Base-by-base conservation (phyloP, 371 early-diverging fungal genomes). In the Agmasoma carcini region DNA sequence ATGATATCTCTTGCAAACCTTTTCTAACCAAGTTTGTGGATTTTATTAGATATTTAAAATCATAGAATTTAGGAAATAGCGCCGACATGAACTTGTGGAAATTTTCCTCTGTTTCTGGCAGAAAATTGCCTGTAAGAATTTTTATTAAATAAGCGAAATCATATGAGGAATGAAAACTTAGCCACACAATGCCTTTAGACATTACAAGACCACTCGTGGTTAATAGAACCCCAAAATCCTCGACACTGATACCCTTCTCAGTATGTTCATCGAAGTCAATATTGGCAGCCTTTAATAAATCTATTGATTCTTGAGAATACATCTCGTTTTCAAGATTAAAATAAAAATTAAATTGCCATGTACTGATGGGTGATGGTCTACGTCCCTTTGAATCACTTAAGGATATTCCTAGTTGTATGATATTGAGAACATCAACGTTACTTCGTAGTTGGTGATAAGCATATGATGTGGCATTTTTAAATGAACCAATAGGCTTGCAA, bases 281-380 rank as follows among this genome's bases (percentile, higher is more conserved):
- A 20, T 90, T 91, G 20, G 92, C 88, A 64, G 91, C 88, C 17
- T 82, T 80, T 57, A 98, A 77, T 43, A 98, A 76, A 45, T 93
- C 91, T 59, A 98, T 91, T 9, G 94, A 92, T 75, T 94, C 94
- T 73, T 91, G 90, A 9, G 95, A 87, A 68, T 90, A 96, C 95
- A 96, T 98, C 69, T 92, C 93, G 56, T 72, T 85, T 81, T 78
- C 77, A 46, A 90, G 70, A 71, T 82, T 84, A 73, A 98, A 98
- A 67, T 84, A 85, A 78, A 98, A 96, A 80, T 98, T 94, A 78
- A 98, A 98, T 77, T 98, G 98, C 91, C 92, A 98, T 23, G 96
- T 92, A 74, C 85, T 85, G 7, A 55, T 55, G 12, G 81, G 80
- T 53, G 81, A 84, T 25, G 98, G 94, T 45, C 82, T 75, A 53